These are phyloP conservation scores for Cardamine occulta DNA, from an alignment of 345 rosid genomes.

Conservation along the genomic window DNA sequence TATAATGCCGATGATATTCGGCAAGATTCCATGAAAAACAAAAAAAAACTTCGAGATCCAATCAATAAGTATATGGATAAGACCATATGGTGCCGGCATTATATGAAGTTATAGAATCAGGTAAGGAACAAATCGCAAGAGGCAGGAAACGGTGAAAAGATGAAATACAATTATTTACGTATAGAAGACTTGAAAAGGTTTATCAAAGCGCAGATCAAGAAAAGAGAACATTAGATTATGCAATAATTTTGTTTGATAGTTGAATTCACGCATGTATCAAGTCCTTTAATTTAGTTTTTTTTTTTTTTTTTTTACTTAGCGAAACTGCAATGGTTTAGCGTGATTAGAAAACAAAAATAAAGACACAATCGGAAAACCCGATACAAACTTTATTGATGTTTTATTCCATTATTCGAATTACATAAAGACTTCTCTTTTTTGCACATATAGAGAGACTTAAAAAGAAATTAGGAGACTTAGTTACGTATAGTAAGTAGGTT, in stretches of 20 bases:
- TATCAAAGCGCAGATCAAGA: background rate
- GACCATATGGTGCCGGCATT: too few species aligned
- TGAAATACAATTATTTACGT: too few species aligned
- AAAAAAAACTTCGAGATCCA: too few species aligned
- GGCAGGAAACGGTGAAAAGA: too few species aligned
- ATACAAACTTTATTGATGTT: constrained; percentile 1
- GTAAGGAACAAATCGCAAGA: too few species aligned
- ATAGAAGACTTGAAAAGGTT: too few species aligned
- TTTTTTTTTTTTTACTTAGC: background rate
- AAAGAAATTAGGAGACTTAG: background rate
- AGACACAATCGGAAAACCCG: background rate
- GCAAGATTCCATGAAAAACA: too few species aligned
- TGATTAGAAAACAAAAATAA: background rate
- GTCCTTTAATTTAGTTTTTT: background rate
- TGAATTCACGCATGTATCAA: background rate
- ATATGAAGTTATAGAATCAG: too few species aligned
- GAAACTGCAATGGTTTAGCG: background rate
- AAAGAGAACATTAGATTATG: background rate
- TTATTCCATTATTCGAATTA: constrained; percentile 1
- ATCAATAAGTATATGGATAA: too few species aligned
- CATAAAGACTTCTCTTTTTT: background rate
- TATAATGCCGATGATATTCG: too few species aligned
- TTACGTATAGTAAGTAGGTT: background rate
- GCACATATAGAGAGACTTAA: background rate
- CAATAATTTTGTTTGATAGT: background rate